Conservation (phyloP, 1,284 basidiomycete species). For the Malassezia sympodialis region DNA sequence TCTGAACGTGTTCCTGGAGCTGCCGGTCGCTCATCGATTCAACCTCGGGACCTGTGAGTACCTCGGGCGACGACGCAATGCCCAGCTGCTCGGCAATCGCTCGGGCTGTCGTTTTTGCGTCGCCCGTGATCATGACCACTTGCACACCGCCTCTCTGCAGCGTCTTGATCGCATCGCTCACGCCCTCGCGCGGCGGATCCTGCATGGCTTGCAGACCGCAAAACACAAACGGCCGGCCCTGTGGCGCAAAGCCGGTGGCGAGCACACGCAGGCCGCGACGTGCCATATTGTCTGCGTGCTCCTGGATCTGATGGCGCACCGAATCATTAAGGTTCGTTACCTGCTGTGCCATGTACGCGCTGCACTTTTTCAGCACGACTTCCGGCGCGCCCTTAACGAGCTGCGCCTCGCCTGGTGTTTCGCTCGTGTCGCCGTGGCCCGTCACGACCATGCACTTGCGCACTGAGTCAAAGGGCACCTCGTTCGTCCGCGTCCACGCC, state of each 20-base stretch:
- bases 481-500: slow-evolving; percentile 63
- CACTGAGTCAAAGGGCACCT: slow-evolving; percentile 84
- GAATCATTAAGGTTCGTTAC: slow-evolving; percentile 64
- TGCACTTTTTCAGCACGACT: slow-evolving; percentile 70
- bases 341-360: slow-evolving; percentile 73
- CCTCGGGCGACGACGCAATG: slow-evolving; percentile 50
- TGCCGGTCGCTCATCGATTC: slow-evolving; percentile 65
- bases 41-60: slow-evolving; percentile 74
- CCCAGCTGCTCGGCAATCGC: slow-evolving; percentile 83
- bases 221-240: slow-evolving; percentile 62
- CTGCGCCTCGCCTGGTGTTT: background rate
- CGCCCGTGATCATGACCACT: slow-evolving; percentile 96
- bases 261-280: slow-evolving; percentile 72
- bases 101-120: slow-evolving; percentile 78
- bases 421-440: slow-evolving; percentile 54
- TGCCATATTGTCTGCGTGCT: slow-evolving; percentile 63
- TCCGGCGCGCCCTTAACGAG: slow-evolving; percentile 92
- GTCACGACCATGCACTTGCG: slow-evolving; percentile 82
- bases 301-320: slow-evolving; percentile 59
- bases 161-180: slow-evolving; percentile 71
- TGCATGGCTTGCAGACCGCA: slow-evolving; percentile 88
- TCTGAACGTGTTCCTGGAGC: slow-evolving; percentile 68
- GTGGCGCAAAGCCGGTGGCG: slow-evolving; percentile 71
- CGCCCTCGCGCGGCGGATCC: slow-evolving; percentile 84
- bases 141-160: slow-evolving; percentile 79